A percentile compares a stretch with the other conserved stretches of the same genome.
phyloP scores from a whole-genome alignment of 2,329 filamentous ascomycete genomes.

The Alternaria ventricosa region DNA sequence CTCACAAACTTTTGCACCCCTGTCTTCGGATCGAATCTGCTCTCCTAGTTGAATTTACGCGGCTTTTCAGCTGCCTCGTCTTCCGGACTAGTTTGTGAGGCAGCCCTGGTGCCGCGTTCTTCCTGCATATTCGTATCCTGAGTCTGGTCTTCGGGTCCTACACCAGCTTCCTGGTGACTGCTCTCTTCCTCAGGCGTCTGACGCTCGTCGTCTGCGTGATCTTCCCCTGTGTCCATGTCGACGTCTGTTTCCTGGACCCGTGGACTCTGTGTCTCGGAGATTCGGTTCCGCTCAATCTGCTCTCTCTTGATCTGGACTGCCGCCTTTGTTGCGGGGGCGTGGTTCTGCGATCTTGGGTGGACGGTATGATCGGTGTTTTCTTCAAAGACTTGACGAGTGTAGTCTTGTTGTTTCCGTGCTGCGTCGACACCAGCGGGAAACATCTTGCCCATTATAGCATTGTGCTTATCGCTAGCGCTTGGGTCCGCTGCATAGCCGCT shows the following conservation, averaged over 20 bases:
- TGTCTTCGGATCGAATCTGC: neutral
- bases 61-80: neutral
- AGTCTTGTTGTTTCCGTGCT: conserved; percentile 41
- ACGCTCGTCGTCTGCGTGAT: conserved; percentile 28
- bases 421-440: conserved; percentile 47
- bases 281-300: conserved; percentile 17
- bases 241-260: conserved; percentile 26
- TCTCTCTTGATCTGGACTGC: conserved; percentile 33
- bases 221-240: conserved; percentile 33
- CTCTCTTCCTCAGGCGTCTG: conserved; percentile 19
- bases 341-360: conserved; percentile 25
- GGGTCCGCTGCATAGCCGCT: conserved; percentile 13
- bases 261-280: conserved; percentile 19
- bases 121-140: neutral
- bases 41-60: neutral
- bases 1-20: neutral
- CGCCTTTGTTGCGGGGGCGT: conserved; percentile 10
- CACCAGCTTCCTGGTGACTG: neutral
- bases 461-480: conserved; percentile 35
- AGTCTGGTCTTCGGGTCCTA: neutral
- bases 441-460: conserved; percentile 45
- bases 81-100: neutral
- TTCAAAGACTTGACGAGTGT: conserved; percentile 41
- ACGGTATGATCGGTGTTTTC: conserved; percentile 35
- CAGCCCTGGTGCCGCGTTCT: neutral